Evolutionary conservation across 2,329 filamentous ascomycete species (phyloP), one percentile per base, ranked within the genome.

Genomic region (Talaromyces sp.): DNA sequence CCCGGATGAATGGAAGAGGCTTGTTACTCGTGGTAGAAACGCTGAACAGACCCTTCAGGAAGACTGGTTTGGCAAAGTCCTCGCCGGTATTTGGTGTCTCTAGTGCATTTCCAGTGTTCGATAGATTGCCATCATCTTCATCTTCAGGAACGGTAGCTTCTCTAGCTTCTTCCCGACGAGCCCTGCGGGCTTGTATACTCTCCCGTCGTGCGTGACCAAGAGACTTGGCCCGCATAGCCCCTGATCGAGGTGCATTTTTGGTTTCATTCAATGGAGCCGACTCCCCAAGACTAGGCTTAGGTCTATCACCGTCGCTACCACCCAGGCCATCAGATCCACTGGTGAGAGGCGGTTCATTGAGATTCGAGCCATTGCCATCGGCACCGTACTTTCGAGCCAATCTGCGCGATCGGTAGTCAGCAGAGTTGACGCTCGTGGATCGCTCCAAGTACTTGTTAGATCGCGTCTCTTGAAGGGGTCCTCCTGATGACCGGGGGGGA

Each of bases 21-120:
- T 96, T 96, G 72, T 88, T 95, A 63, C 92, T 97, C 6, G 95
- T 99, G 0, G 95, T 99, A 3, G 92, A 96, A 60, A 98, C 95
- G 70, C 93, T 98, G 79, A 99, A 98, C 18, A 99, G 83, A 4
- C 95, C 95, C 77, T 98, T 99, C 63, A 99, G 84, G 75, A 90
- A 98, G 2, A 98, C 95, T 0, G 95, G 95, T 75, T 96, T 97
- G 14, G 77, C 77, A 60, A 93, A 88, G 65, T 93, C 85, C 68
- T 96, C 92, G 5, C 89, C 87, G 54, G 78, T 75, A 39, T 78
- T 79, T 12, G 76, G 76, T 57, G 79, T 81, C 44, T 83, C 82
- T 18, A 81, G 73, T 28, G 77, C 80, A 63, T 83, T 82, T 1
- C 80, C 79, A 42, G 79, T 79, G n/a, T 79, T 80, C 18, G 83